Conservation (phyloP, 2,329 filamentous ascomycete genomes). For the Colletotrichum coccodes region DNA sequence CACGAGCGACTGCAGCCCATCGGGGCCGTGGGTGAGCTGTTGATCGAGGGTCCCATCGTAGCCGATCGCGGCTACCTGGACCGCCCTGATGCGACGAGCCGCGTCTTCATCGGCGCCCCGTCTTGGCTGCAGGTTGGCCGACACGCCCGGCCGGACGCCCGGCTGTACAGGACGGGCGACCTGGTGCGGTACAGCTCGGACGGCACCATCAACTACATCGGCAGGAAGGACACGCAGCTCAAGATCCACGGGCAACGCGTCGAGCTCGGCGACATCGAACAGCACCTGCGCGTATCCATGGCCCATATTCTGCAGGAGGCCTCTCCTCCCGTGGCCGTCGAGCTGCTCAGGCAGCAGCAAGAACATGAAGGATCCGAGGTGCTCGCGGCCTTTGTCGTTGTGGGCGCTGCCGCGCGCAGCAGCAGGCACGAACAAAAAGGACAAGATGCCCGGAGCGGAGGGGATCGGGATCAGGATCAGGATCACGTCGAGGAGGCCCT, state of each 20-base stretch:
- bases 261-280: slow-evolving; percentile 53
- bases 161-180: slow-evolving; percentile 53
- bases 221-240: slow-evolving; percentile 55
- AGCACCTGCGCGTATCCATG: slow-evolving; percentile 30
- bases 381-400: slow-evolving; percentile 43
- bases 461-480: background rate
- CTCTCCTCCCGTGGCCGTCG: slow-evolving; percentile 34
- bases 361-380: slow-evolving; percentile 26
- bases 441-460: background rate
- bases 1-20: background rate
- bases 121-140: background rate
- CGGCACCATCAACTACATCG: slow-evolving; percentile 46
- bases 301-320: slow-evolving; percentile 34
- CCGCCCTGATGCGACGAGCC: background rate
- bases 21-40: background rate
- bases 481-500: background rate
- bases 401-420: slow-evolving; percentile 18
- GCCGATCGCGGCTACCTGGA: background rate
- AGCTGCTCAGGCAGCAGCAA: background rate
- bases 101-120: background rate
- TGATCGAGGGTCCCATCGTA: background rate
- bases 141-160: background rate
- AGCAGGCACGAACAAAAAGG: background rate
- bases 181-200: slow-evolving; percentile 43
- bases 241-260: slow-evolving; percentile 57